These are phyloP conservation scores for Monosporascus sp. DNA, from an alignment of 2,329 filamentous ascomycete genomes.

Conservation along the genomic window DNA sequence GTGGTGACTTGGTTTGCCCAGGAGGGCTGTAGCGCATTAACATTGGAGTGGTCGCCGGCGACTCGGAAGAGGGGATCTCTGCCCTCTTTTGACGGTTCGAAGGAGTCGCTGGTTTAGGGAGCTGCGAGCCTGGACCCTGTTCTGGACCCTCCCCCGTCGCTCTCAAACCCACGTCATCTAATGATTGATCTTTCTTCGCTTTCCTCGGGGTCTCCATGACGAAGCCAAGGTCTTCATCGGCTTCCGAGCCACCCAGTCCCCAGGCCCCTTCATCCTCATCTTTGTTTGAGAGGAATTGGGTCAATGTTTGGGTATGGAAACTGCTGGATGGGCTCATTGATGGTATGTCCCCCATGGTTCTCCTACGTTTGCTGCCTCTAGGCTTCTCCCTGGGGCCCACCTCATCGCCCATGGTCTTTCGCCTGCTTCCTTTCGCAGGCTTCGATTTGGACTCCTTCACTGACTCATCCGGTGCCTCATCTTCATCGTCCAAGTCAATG, in stretches of 20 bases:
- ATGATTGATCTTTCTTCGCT: slow-evolving; percentile 1
- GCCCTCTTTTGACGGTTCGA: slow-evolving; percentile 16
- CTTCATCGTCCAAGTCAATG: slow-evolving; percentile 8
- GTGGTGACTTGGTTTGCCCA: slow-evolving; percentile 18
- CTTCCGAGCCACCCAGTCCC: slow-evolving; percentile 23
- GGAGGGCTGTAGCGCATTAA: slow-evolving; percentile 16
- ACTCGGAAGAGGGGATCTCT: slow-evolving; percentile 25
- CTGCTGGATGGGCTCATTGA: slow-evolving; percentile 17
- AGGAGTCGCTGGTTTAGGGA: slow-evolving; percentile 20
- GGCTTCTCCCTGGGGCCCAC: slow-evolving; percentile 11
- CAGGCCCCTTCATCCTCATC: slow-evolving; percentile 12
- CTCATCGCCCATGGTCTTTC: slow-evolving; percentile 25
- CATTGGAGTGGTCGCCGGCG: slow-evolving; percentile 20
- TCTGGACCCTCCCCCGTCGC: slow-evolving; percentile 1
- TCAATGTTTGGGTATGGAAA: slow-evolving; percentile 28
- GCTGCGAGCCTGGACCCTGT: slow-evolving; percentile 14
- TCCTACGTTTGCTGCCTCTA: slow-evolving; percentile 23
- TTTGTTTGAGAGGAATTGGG: slow-evolving; percentile 18
- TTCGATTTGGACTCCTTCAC: slow-evolving; percentile 4
- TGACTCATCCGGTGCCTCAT: slow-evolving; percentile 10
- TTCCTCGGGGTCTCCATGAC: slow-evolving; percentile 24
- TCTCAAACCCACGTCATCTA: not conserved
- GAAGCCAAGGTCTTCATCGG: slow-evolving; percentile 16
- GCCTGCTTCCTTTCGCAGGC: slow-evolving; percentile 12
- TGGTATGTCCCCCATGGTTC: slow-evolving; percentile 24